These are phyloP conservation scores for Agrocybe praecox DNA, from an alignment of 768 basidiomycete genomes.

Conservation along the genomic window DNA sequence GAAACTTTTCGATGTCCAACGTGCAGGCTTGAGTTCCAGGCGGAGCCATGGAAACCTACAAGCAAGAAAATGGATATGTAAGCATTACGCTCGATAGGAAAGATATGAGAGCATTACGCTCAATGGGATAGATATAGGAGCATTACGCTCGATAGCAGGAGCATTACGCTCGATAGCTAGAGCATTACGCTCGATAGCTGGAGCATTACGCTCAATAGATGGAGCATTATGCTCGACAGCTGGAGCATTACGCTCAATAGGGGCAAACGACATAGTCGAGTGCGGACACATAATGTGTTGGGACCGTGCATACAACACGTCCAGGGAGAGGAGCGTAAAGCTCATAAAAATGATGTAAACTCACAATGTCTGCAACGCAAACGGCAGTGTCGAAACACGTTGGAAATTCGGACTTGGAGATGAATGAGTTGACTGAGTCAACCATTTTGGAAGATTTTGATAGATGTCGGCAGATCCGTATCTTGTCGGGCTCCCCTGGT, in stretches of 20 bases:
- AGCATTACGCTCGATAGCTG: neutral
- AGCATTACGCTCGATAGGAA: neutral
- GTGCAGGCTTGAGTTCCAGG: slow-evolving; percentile 31
- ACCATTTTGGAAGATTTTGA: slow-evolving; percentile 17
- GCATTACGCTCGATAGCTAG: too few species aligned
- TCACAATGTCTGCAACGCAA: slow-evolving; percentile 26
- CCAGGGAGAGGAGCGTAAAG: neutral
- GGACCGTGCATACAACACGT: too few species aligned
- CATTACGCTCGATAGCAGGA: neutral
- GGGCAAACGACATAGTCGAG: too few species aligned
- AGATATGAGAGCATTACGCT: neutral
- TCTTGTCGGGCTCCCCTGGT: slow-evolving; percentile 22
- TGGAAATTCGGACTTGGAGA: slow-evolving; percentile 25
- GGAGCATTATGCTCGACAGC: too few species aligned
- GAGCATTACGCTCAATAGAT: too few species aligned
- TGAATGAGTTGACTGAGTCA: slow-evolving; percentile 24
- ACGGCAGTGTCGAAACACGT: slow-evolving; percentile 27
- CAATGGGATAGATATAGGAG: too few species aligned
- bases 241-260: too few species aligned
- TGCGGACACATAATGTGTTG: neutral
- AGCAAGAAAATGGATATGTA: slow-evolving; percentile 9
- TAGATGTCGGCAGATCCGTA: slow-evolving; percentile 27
- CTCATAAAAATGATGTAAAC: slow-evolving; percentile 5
- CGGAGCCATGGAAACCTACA: slow-evolving; percentile 30
- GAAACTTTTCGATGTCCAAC: slow-evolving; percentile 34